phyloP scores from a whole-genome alignment of 805 yeast genomes.

The Metschnikowia corniflorae region DNA sequence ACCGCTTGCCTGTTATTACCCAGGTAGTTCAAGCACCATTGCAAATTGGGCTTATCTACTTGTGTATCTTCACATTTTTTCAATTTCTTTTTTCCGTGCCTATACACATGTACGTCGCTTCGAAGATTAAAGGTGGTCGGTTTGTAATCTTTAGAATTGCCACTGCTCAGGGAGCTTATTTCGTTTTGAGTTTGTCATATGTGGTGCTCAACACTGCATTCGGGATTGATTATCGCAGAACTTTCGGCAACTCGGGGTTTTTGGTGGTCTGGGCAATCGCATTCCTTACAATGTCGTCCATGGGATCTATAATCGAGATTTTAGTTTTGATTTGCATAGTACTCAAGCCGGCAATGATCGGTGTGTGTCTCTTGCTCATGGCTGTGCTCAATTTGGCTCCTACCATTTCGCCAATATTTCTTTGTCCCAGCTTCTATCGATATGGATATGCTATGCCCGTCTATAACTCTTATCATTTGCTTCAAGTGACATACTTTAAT shows the following conservation, averaged over 20 bases:
- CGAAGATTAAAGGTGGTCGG: constrained; percentile 24
- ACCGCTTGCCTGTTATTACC: constrained; percentile 23
- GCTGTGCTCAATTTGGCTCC: constrained; percentile 32
- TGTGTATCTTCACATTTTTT: constrained; percentile 33
- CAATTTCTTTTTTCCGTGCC: constrained; percentile 28
- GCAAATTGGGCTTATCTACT: constrained; percentile 31
- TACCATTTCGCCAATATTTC: constrained; percentile 28
- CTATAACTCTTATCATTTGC: constrained; percentile 25
- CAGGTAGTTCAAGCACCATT: constrained; percentile 30
- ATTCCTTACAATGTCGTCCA: constrained; percentile 28
- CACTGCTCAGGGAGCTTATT: constrained; percentile 28
- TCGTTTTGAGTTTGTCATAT: constrained; percentile 26
- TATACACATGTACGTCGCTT: constrained; percentile 26
- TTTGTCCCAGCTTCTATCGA: constrained; percentile 29
- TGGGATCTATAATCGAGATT: constrained; percentile 30
- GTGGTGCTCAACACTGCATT: constrained; percentile 30
- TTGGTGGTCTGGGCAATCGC: constrained; percentile 32
- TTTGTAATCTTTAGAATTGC: constrained; percentile 24
- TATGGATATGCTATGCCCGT: constrained; percentile 40
- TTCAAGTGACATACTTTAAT: constrained; percentile 31
- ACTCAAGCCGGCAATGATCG: constrained; percentile 26
- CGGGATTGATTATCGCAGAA: constrained; percentile 17
- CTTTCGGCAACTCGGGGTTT: constrained; percentile 33
- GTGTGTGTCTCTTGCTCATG: constrained; percentile 25
- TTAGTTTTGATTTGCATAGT: constrained; percentile 23